Evolutionary conservation across 2,329 filamentous ascomycete species (phyloP), one percentile per base, ranked within the genome.

Genomic region (Orbilia quercus): DNA sequence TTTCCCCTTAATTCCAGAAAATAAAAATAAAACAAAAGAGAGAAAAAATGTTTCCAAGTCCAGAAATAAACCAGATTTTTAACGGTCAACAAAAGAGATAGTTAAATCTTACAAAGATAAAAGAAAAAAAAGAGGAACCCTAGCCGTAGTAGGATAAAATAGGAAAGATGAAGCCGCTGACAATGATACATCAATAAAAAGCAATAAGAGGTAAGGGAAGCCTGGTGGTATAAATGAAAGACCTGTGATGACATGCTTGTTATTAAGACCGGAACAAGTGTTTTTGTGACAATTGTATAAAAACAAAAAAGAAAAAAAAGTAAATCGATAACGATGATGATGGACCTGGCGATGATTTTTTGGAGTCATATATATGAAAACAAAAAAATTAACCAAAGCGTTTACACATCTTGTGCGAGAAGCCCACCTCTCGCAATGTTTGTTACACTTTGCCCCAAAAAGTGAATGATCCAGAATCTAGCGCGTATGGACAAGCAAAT

Each of bases 221-320:
- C 58, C 71, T 51, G 45, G n/a, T n/a, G n/a, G 54, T 59, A 59
- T 70, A 70, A 70, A 70, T 45, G 58, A 70, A 75, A 75, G 66
- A 75, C 64, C 71, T 65, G 55, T 64, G 53, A 58, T 44, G 53
- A 59, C 58, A 72, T 65, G 59, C 67, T 53, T 72, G 47, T 59
- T 72, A 58, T 65, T 72, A 72, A 60, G 55, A 63, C 53, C 48
- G 45, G 57, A 64, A 66, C 64, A 67, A 72, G 63, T 62, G 31
- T 55, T 51, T 31, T 55, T 51, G n/a, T 58, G 53, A 66, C 51
- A 73, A 12, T n/a, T 51, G 40, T 57, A 42, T 65, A 42, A 59
- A 34, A 69, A 64, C 28, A 31, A 31, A 31, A 31, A 4, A 51
- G 50, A 36, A 45, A 51, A 53, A 54, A 23, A 18, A n/a, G n/a